Base-by-base conservation (phyloP, 140 eudicot genomes). In the Bidens hawaiensis region DNA sequence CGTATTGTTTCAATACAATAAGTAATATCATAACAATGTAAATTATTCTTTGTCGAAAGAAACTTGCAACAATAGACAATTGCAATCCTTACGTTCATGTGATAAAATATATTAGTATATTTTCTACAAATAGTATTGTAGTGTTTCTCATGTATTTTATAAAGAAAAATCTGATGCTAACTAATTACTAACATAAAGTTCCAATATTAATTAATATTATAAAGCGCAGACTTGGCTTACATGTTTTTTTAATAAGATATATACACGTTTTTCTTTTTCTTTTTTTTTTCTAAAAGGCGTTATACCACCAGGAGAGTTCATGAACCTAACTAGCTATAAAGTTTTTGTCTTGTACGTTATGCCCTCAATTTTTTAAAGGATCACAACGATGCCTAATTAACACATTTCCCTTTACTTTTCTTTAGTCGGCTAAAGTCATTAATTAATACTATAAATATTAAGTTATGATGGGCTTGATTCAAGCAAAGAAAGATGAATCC, bases 281-380 rank as follows among this genome's bases (percentile, higher is more conserved):
- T n/a, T n/a, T n/a, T n/a, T n/a, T n/a, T n/a, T n/a, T n/a, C n/a
- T n/a, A n/a, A 46, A 6, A 46, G 9, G 14, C 59, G 27, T 52
- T 25, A 23, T 52, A 18, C 24, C 24, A 28, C 43, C 23, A 17
- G 15, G 62, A 55, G 42, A 28, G n/a, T n/a, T n/a, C n/a, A n/a
- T n/a, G n/a, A n/a, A n/a, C n/a, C n/a, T n/a, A n/a, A n/a, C n/a
- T n/a, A 54, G 0, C 30, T 19, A 4, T 5, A 11, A 47, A 47
- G 68, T 48, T 18, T 63, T 43, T 23, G 13, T 33, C 68, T 56
- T 58, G 43, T 59, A 73, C 73, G 72, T 43, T 57, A 64, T 72
- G 72, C 61, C 57, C 64, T 31, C 43, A 17, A 14, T 53, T n/a
- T 43, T 55, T 22, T 14, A 52, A 45, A 0, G 2, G 2, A 3